A percentile compares a stretch with the other conserved stretches of the same genome.
phyloP scores from a whole-genome alignment of 2,329 filamentous ascomycete species.

The Paracoccidioides brasiliensis region DNA sequence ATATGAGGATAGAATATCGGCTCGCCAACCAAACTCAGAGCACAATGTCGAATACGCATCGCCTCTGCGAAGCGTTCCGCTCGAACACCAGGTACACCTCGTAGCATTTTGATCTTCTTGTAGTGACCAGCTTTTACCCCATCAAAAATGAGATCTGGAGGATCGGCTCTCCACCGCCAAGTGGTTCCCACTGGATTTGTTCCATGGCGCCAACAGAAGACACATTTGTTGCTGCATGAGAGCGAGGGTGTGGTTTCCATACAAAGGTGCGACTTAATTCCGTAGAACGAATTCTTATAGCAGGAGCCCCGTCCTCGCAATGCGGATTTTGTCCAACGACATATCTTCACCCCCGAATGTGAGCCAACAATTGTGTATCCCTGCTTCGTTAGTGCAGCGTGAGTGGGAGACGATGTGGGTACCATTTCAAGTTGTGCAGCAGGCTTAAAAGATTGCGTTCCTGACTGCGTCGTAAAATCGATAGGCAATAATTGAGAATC shows the following conservation, averaged over 20 bases:
- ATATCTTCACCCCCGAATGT: constrained; percentile 94
- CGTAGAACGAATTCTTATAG: constrained; percentile 97
- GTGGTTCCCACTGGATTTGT: constrained; percentile 94
- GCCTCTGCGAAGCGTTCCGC: constrained; percentile 87
- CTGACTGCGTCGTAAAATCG: constrained; percentile 58
- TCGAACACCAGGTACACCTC: constrained; percentile 81
- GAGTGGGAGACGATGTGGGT: constrained; percentile 76
- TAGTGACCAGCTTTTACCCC: constrained; percentile 89
- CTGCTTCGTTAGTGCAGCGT: constrained; percentile 82
- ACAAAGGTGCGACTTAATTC: constrained; percentile 88
- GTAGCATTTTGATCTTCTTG: constrained; percentile 95
- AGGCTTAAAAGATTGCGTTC: constrained; percentile 22
- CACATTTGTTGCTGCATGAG: constrained; percentile 94
- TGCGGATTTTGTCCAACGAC: constrained; percentile 95
- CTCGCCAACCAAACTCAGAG: constrained; percentile 81
- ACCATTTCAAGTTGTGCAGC: constrained; percentile 72
- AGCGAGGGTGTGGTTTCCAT: constrained; percentile 97
- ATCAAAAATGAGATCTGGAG: constrained; percentile 75
- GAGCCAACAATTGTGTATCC: constrained; percentile 91
- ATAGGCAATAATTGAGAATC: constrained; percentile 50
- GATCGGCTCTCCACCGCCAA: constrained; percentile 92
- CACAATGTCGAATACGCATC: constrained; percentile 86
- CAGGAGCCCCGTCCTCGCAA: constrained; percentile 86
- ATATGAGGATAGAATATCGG: constrained; percentile 99
- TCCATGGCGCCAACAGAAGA: constrained; percentile 97